phyloP scores from a whole-genome alignment of 345 rosid genomes.

The Linum trigynum region DNA sequence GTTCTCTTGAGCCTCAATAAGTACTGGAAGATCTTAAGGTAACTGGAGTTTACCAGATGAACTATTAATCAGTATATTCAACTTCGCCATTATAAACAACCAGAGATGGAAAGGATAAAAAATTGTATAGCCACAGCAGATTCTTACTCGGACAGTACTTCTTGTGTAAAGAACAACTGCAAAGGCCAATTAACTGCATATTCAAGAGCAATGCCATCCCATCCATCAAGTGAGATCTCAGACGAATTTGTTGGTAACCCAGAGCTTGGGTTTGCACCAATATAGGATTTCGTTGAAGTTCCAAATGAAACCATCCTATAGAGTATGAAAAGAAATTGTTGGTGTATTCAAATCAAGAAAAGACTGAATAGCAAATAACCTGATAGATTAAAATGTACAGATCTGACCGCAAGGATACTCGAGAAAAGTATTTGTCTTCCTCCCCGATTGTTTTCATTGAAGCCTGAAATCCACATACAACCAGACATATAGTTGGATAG shows the following conservation, averaged over 20 bases:
- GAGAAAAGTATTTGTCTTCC: constrained; percentile 80
- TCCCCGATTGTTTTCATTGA: constrained; percentile 83
- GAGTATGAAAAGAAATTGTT: constrained; percentile 12
- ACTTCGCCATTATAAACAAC: background rate
- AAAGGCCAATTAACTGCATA: constrained; percentile 95
- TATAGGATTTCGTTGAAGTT: constrained; percentile 48
- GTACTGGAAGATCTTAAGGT: constrained; percentile 76
- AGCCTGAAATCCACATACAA: constrained; percentile 48
- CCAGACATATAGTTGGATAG: background rate
- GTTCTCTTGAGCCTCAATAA: constrained; percentile 82
- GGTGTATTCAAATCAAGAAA: background rate
- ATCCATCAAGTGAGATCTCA: constrained; percentile 63
- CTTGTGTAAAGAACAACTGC: constrained; percentile 86
- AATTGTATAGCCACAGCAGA: constrained; percentile 13
- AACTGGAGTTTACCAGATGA: constrained; percentile 40
- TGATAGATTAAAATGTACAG: background rate
- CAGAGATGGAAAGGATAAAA: background rate
- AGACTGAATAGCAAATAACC: constrained; percentile 5
- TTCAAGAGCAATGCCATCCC: constrained; percentile 92
- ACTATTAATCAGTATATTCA: constrained; percentile 8
- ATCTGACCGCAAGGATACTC: constrained; percentile 74
- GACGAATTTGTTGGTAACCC: constrained; percentile 35
- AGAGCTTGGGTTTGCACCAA: constrained; percentile 35
- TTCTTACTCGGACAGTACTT: constrained; percentile 87
- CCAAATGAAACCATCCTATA: constrained; percentile 87